A percentile compares a stretch with the other conserved stretches of the same genome.
Evolutionary conservation across 1,284 basidiomycete species (phyloP).

Genomic region (Neolentinus lepideus): DNA sequence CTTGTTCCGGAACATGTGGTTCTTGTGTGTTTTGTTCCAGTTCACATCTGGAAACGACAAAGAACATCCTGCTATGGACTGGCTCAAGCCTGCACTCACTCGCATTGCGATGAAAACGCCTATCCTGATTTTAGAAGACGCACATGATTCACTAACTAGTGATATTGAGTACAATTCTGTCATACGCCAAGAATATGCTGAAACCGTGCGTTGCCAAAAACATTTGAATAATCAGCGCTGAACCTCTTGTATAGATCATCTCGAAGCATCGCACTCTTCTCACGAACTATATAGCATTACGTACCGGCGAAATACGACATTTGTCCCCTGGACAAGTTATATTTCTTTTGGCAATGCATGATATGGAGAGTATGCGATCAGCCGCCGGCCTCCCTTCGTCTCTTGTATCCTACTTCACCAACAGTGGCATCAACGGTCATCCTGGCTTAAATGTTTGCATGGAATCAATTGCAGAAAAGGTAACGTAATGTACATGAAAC

Average conservation of each 20-base stretch:
- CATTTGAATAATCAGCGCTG: slow-evolving; percentile 6
- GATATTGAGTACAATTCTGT: slow-evolving; percentile 94
- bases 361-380: slow-evolving; percentile 86
- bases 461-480: slow-evolving; percentile 85
- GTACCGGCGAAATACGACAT: slow-evolving; percentile 66
- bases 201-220: slow-evolving; percentile 47
- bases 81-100: slow-evolving; percentile 70
- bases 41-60: slow-evolving; percentile 47
- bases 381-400: slow-evolving; percentile 77
- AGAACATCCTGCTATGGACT: slow-evolving; percentile 59
- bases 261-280: slow-evolving; percentile 60
- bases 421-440: slow-evolving; percentile 79
- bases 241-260: slow-evolving; percentile 44
- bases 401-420: slow-evolving; percentile 84
- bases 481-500: slow-evolving; percentile 19
- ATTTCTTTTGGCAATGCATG: slow-evolving; percentile 83
- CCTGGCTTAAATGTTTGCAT: slow-evolving; percentile 65
- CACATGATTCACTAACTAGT: slow-evolving; percentile 81
- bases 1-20: slow-evolving; percentile 94
- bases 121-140: slow-evolving; percentile 74
- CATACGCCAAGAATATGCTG: slow-evolving; percentile 82
- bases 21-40: slow-evolving; percentile 82
- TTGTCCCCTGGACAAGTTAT: slow-evolving; percentile 83
- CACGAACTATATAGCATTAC: slow-evolving; percentile 62
- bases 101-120: slow-evolving; percentile 89